Evolutionary conservation across 1,284 basidiomycete species (phyloP).

Genomic region (Schizophyllum commune): DNA sequence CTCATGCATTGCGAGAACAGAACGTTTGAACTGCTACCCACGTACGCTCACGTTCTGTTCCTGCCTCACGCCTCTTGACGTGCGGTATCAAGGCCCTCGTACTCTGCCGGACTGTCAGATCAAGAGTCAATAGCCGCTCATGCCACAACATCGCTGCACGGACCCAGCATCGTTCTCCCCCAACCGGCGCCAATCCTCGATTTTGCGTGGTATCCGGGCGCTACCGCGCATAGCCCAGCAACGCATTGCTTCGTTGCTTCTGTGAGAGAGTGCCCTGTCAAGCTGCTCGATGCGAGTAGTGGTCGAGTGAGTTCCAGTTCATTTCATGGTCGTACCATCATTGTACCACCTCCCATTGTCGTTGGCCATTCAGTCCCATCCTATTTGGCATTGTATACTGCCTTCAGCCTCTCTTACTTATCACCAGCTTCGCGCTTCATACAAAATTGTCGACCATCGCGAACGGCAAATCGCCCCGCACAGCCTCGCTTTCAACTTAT

Average conservation of each 20-base stretch:
- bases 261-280: constrained; percentile 75
- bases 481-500: constrained; percentile 68
- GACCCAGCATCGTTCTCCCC: constrained; percentile 1
- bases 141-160: background rate
- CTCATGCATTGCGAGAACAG: constrained; percentile 58
- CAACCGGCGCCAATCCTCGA: constrained; percentile 62
- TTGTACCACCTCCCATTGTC: too few relatives aligned
- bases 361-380: too few relatives aligned
- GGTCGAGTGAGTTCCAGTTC: constrained; percentile 75
- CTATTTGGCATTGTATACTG: too few relatives aligned
- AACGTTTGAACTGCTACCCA: constrained; percentile 39
- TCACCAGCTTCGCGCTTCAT: constrained; percentile 59
- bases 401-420: too few relatives aligned
- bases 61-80: too few relatives aligned
- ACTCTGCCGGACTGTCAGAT: background rate
- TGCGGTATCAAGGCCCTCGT: background rate
- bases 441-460: constrained; percentile 84
- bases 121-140: constrained; percentile 1
- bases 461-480: constrained; percentile 85
- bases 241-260: constrained; percentile 78
- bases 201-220: constrained; percentile 76
- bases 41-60: constrained; percentile 20
- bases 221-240: constrained; percentile 46
- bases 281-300: constrained; percentile 69
- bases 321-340: too few relatives aligned